Base-by-base conservation (phyloP, 106 monocot species). In the Dendrobium chrysotoxum region DNA sequence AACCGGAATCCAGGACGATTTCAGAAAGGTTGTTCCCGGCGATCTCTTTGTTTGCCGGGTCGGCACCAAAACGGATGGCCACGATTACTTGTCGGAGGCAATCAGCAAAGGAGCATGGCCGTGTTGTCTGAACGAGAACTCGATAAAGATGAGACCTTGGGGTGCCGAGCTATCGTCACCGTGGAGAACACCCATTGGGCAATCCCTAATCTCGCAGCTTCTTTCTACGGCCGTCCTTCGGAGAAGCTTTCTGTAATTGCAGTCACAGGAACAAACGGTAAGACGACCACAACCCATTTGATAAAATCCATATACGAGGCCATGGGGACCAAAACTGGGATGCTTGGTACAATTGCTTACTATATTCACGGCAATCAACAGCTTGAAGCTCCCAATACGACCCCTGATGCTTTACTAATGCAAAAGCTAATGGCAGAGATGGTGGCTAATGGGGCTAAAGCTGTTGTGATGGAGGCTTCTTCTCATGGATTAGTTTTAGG, bases 231-330 rank as follows among this genome's bases (percentile, higher is more conserved):
- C 28, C 81, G 90, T 40, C 93, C 93, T 1, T 93, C 90, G 10
- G 85, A 73, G 77, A 81, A 68, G 40, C 83, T 90, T 73, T 86
- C 86, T 53, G 90, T 93, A 28, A 81, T 93, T 11, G 93, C 88
- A 53, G 81, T 93, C 41, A 85, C 88, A 1, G 93, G 90, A 20
- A 87, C 90, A 7, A 85, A 90, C 80, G 93, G 93, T 0, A 93
- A 90, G 85, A 93, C 90, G 1, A 87, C 93, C 5, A 88, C 87
- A 1, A 85, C 93, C 38, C 78, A 90, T 68, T 79, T 93, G 85
- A 83, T 93, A n/a, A 85, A 88, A 74, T 88, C 88, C 8, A 73
- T 90, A 15, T 88, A 87, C 21, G 93, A 93, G 53, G 85, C 90
- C 17, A 88, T 86, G 85, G 79, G 88, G n/a, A 53, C 80, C 61